phyloP scores from a whole-genome alignment of 371 early-diverging fungal genomes.

The Rozella allomycis region DNA sequence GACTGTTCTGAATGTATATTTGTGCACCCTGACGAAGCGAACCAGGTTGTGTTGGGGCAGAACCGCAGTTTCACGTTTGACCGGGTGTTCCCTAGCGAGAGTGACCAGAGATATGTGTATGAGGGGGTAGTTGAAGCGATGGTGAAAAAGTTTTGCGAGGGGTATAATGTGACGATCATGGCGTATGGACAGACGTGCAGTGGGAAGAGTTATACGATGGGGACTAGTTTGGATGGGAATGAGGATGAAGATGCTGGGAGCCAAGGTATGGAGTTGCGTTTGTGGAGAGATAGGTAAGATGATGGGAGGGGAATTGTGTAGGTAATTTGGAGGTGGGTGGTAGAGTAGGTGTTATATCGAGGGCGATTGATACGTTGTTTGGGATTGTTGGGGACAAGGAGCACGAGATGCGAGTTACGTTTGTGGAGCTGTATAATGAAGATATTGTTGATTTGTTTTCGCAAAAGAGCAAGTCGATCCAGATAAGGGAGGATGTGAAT shows the following conservation, averaged over 20 bases:
- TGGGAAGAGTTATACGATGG: slow-evolving; percentile 98
- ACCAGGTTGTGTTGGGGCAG: slow-evolving; percentile 5
- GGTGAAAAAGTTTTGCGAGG: slow-evolving; percentile 67
- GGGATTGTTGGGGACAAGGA: slow-evolving; percentile 22
- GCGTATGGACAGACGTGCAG: slow-evolving; percentile 86
- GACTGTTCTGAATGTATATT: slow-evolving; percentile 15
- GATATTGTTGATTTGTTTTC: slow-evolving; percentile 64
- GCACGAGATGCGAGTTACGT: slow-evolving; percentile 35
- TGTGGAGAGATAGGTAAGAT: no score
- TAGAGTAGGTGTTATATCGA: slow-evolving; percentile 64
- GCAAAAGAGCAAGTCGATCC: slow-evolving; percentile 2
- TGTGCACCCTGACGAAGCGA: slow-evolving; percentile 13
- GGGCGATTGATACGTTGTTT: slow-evolving; percentile 63
- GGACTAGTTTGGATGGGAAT: slow-evolving; percentile 52
- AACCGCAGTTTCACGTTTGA: slow-evolving; percentile 26
- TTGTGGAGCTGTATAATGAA: slow-evolving; percentile 95
- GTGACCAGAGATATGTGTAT: slow-evolving; percentile 52
- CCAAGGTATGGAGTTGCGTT: slow-evolving; percentile 3
- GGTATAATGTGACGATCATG: slow-evolving; percentile 86
- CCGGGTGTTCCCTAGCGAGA: slow-evolving; percentile 46
- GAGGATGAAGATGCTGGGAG: slow-evolving; percentile 24
- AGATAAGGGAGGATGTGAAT: slow-evolving; percentile 68
- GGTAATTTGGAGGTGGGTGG: background rate
- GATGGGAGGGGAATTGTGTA: slow-evolving; percentile 8
- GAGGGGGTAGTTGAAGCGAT: slow-evolving; percentile 36